These are phyloP conservation scores for Austropuccinia psidii DNA, from an alignment of 1,284 basidiomycete species.

Conservation along the genomic window DNA sequence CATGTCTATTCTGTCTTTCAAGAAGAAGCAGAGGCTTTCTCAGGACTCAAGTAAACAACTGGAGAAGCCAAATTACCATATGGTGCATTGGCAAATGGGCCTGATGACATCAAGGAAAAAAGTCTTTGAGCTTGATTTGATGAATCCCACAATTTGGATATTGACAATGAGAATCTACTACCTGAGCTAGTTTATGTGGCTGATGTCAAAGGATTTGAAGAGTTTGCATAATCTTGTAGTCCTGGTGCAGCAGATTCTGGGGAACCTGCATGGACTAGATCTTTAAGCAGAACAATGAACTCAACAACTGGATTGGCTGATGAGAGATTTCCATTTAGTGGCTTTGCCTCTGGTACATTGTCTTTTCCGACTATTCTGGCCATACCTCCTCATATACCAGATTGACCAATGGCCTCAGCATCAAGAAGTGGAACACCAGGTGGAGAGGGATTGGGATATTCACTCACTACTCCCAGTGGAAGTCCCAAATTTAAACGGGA, in stretches of 20 bases:
- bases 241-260: conserved; percentile 35
- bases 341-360: background rate
- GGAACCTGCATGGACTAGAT: conserved; percentile 16
- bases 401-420: background rate
- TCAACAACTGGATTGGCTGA: conserved; percentile 21
- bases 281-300: conserved; percentile 22
- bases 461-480: conserved; percentile 25
- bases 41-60: conserved; percentile 85
- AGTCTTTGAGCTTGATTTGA: conserved; percentile 72
- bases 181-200: conserved; percentile 88
- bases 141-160: conserved; percentile 95
- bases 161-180: conserved; percentile 94
- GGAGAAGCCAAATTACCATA: conserved; percentile 73
- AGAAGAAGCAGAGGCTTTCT: conserved; percentile 95
- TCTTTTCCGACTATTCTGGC: conserved; percentile 14
- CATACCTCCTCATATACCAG: conserved; percentile 19
- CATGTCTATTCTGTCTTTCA: conserved; percentile 90
- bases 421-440: conserved; percentile 8
- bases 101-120: conserved; percentile 91
- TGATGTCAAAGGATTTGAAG: conserved; percentile 47
- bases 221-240: conserved; percentile 37
- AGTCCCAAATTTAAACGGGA: conserved; percentile 58
- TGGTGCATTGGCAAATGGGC: conserved; percentile 76
- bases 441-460: conserved; percentile 21
- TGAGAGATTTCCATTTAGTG: conserved; percentile 23